Evolutionary conservation across 2,329 filamentous ascomycete species (phyloP).

Genomic region (Xenoacremonium recifei): DNA sequence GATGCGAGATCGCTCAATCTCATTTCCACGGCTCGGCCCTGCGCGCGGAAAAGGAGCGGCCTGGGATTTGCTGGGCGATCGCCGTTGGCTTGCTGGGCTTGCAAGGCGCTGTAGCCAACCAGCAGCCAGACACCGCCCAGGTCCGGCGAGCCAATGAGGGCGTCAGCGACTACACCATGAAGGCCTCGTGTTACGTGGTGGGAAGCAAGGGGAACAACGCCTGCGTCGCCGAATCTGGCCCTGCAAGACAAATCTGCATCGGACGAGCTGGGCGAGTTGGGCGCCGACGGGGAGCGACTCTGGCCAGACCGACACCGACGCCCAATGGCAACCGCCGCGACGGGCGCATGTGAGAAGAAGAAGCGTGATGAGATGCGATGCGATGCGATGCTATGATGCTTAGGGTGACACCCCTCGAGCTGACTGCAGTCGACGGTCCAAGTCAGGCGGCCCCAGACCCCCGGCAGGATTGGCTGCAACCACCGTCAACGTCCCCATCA

Average conservation of each 20-base stretch:
- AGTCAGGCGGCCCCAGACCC: conserved; percentile 24
- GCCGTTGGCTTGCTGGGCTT: conserved; percentile 8
- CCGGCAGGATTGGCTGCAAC: conserved; percentile 22
- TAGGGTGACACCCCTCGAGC: conserved; percentile 16
- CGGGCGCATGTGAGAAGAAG: conserved; percentile 23
- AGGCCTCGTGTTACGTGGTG: conserved; percentile 15
- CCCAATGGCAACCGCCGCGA: conserved; percentile 19
- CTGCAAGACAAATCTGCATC: too few species aligned
- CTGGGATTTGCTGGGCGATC: conserved; percentile 2
- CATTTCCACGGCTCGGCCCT: conserved; percentile 7
- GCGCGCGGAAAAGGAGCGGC: conserved; percentile 6
- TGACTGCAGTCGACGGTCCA: conserved; percentile 17
- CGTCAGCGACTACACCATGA: conserved; percentile 7
- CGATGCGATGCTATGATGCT: too few species aligned
- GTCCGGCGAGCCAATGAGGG: conserved; percentile 17
- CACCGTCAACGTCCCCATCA: conserved; percentile 18
- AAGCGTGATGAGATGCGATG: too few species aligned
- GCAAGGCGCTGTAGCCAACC: too few species aligned
- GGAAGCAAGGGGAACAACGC: too few species aligned
- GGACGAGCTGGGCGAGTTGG: conserved; percentile 11
- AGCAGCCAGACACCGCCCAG: conserved; percentile 10
- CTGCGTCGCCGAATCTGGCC: too few species aligned
- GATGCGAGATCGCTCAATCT: conserved; percentile 6
- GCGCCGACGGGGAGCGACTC: conserved; percentile 7
- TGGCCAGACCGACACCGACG: conserved; percentile 15